Evolutionary conservation across 176 grass and related monocot species (phyloP).

Genomic region (sorghum (Sorghum bicolor)): Sorghum_bicolor_NCBIv3 NC_012879.2:53636001-53636500

Average conservation of each 20-base stretch:
- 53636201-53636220: background rate
- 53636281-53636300: background rate
- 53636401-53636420: background rate
- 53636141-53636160: background rate
- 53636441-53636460: conserved; percentile 8
- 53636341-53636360: background rate
- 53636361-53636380: background rate
- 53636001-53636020: conserved; percentile 71
- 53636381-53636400: background rate
- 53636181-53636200: background rate
- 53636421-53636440: background rate
- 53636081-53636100: conserved; percentile 14
- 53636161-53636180: background rate
- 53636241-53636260: background rate
- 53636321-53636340: conserved; percentile 2
- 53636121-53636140: background rate
- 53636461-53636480: background rate
- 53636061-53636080: conserved; percentile 66
- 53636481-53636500: conserved; percentile 17
- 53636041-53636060: conserved; percentile 40
- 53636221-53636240: background rate
- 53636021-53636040: conserved; percentile 68
- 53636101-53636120: conserved; percentile 6
- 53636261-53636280: background rate
- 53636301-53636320: background rate